Conservation (phyloP, 2,329 filamentous ascomycete genomes). For the Ceratocystis ficicola region DNA sequence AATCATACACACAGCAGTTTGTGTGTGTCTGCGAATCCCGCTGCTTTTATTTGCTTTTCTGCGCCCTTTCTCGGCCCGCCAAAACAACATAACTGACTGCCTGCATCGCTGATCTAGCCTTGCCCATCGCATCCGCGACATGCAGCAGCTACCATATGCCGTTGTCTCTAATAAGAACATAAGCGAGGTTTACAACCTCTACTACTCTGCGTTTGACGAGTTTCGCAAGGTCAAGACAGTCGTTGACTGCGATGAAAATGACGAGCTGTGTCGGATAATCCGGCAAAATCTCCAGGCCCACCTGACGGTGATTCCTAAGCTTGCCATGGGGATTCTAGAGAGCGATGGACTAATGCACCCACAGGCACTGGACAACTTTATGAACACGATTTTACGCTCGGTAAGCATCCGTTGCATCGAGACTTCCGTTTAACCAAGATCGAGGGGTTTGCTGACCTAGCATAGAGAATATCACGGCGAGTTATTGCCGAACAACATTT, state of each 20-base stretch:
- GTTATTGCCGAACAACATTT: constrained; percentile 97
- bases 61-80: too few relatives aligned
- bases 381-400: constrained; percentile 84
- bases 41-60: too few relatives aligned
- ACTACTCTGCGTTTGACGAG: constrained; percentile 90
- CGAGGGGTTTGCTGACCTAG: neutral
- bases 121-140: constrained; percentile 88
- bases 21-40: neutral
- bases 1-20: neutral
- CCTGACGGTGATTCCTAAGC: constrained; percentile 80
- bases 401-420: constrained; percentile 38
- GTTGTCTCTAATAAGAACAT: constrained; percentile 94
- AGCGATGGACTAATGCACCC: constrained; percentile 71
- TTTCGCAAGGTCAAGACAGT: constrained; percentile 78
- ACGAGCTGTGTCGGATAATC: constrained; percentile 69
- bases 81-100: neutral
- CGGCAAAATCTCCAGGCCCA: constrained; percentile 73
- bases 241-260: constrained; percentile 77
- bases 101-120: constrained; percentile 41
- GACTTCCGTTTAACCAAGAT: neutral
- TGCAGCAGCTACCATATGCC: constrained; percentile 90
- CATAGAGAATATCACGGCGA: constrained; percentile 76
- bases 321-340: constrained; percentile 89
- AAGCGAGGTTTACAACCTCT: constrained; percentile 88
- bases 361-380: constrained; percentile 78